Conservation (phyloP, 192 early-diverging fungal genomes). For the Umbelopsis sp. region DNA sequence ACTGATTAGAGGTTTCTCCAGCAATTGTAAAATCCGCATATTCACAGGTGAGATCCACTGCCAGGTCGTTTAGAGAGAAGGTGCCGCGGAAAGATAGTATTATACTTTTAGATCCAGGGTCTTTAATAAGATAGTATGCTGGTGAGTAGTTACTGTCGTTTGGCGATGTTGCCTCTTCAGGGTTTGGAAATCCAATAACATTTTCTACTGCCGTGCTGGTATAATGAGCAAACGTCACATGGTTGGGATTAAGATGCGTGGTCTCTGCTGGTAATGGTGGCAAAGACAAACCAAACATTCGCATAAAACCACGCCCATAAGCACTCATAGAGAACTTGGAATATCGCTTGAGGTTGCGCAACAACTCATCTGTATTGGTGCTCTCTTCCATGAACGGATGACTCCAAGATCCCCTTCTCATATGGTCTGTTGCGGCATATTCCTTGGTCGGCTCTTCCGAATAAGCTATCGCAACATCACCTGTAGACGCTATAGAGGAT, state of each 20-base stretch:
- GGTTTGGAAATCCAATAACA: conserved; percentile 15
- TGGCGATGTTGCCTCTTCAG: background rate
- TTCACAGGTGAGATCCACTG: conserved; percentile 56
- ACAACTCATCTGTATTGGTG: conserved; percentile 29
- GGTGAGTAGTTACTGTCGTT: conserved; percentile 27
- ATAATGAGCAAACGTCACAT: conserved; percentile 24
- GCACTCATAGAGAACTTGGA: conserved; percentile 39
- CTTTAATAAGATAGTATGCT: conserved; percentile 50
- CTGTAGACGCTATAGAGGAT: background rate
- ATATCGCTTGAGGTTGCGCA: conserved; percentile 39
- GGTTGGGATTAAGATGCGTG: background rate
- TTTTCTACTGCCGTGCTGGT: conserved; percentile 3
- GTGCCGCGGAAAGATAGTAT: conserved; percentile 54
- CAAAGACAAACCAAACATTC: conserved; percentile 19
- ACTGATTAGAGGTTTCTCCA: conserved; percentile 28
- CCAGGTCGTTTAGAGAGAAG: conserved; percentile 51
- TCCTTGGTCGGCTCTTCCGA: background rate
- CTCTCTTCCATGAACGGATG: conserved; percentile 8
- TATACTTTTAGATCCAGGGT: conserved; percentile 45
- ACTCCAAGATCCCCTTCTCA: background rate
- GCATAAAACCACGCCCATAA: conserved; percentile 23
- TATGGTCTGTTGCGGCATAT: background rate
- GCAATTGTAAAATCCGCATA: conserved; percentile 46
- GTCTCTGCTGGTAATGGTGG: background rate
- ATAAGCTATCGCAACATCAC: background rate